A percentile compares a stretch with the other conserved stretches of the same genome.
Conservation (phyloP, 345 rosid genomes). For the Crucihimalaya himalaica region DNA sequence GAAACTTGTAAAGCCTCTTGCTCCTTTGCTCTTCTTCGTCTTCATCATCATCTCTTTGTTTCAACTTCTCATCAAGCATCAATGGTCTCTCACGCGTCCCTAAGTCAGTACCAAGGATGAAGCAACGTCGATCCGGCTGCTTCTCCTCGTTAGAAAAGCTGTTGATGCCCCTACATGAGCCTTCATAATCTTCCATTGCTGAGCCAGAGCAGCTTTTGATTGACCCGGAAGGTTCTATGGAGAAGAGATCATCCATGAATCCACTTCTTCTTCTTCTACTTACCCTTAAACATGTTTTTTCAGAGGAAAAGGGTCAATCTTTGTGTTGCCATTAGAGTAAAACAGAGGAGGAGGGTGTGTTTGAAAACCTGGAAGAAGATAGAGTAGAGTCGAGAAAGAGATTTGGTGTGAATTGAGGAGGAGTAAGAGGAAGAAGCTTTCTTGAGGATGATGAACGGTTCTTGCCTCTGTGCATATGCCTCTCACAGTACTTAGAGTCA, state of each 20-base stretch:
- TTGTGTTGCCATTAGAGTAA: constrained; percentile 42
- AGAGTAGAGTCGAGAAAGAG: constrained; percentile 41
- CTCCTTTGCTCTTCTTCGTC: constrained; percentile 48
- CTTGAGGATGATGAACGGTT: constrained; percentile 77
- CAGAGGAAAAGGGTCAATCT: constrained; percentile 15
- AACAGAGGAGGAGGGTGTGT: constrained; percentile 40
- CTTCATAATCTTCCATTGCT: constrained; percentile 53
- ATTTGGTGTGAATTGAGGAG: constrained; percentile 36
- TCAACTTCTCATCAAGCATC: constrained; percentile 40
- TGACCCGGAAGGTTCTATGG: constrained; percentile 62
- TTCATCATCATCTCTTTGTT: constrained; percentile 21
- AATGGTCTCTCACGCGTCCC: constrained; percentile 40
- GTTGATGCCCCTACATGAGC: constrained; percentile 54
- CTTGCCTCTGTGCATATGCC: constrained; percentile 96
- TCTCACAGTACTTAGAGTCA: constrained; percentile 92
- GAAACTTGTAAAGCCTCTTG: constrained; percentile 78
- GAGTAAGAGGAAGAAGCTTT: constrained; percentile 53
- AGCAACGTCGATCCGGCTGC: constrained; percentile 43
- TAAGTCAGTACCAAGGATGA: constrained; percentile 44
- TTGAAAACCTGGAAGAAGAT: constrained; percentile 25
- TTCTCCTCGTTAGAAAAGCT: constrained; percentile 36
- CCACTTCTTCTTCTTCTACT: constrained; percentile 58
- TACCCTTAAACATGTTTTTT: background rate
- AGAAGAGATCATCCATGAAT: constrained; percentile 72
- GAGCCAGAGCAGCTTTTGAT: constrained; percentile 58